A percentile compares a stretch with the other conserved stretches of the same genome.
Evolutionary conservation across 106 monocot genomes (phyloP).

Genomic region (Dioscorea alata): DNA sequence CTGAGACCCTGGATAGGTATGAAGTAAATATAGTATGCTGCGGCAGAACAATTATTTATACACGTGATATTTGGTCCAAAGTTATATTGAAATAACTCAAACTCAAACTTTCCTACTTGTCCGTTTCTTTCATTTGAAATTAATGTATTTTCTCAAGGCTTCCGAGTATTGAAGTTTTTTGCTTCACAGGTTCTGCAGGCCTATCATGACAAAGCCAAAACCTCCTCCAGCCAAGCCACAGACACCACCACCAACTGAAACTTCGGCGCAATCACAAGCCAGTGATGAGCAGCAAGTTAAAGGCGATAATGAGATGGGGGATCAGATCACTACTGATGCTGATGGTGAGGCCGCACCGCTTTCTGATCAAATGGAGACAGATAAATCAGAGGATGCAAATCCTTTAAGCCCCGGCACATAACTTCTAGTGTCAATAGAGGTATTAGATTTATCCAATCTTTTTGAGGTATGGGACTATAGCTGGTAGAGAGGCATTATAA

Average conservation of each 20-base stretch:
- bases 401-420: too few species aligned
- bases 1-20: slow-evolving; percentile 81
- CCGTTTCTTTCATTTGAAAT: neutral
- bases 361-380: slow-evolving; percentile 56
- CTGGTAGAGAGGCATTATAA: too few species aligned
- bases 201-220: slow-evolving; percentile 88
- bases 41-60: neutral
- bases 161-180: neutral
- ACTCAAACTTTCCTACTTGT: neutral
- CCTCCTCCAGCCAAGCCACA: slow-evolving; percentile 81
- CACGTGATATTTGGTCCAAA: neutral
- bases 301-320: slow-evolving; percentile 13
- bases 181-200: slow-evolving; percentile 72
- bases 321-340: slow-evolving; percentile 2
- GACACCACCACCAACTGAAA: slow-evolving; percentile 46
- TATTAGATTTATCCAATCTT: too few species aligned
- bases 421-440: too few species aligned
- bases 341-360: neutral
- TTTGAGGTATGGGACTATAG: too few species aligned
- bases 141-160: neutral
- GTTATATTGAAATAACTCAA: neutral
- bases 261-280: slow-evolving; percentile 18
- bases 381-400: slow-evolving; percentile 27
- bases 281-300: slow-evolving; percentile 11
- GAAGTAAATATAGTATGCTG: neutral